Evolutionary conservation across 257 asterid genomes (phyloP), one percentile per base, ranked within the genome.

Genomic region (Handroanthus guayacan): DNA sequence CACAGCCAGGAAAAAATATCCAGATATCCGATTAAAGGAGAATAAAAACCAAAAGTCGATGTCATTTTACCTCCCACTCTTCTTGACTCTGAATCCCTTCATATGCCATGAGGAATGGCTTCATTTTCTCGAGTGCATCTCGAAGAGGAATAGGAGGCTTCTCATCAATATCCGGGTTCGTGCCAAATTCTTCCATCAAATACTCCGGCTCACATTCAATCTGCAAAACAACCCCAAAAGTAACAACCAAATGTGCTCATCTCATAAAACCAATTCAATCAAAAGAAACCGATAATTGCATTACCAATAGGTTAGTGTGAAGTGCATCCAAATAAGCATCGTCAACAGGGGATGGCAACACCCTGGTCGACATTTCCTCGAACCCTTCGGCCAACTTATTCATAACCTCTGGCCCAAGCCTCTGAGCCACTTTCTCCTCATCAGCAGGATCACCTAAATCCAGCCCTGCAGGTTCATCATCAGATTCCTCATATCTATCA

Each of bases 191-290:
- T 75, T 82, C 98, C 96, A 93, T 87, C 78, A 88, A 11, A 76
- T 75, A 95, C 89, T 95, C 99, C 0, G 95, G 97, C 47, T 93
- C 98, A 62, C 97, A 91, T 77, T 95, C 99, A 77, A 93, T 80
- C 99, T 94, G 89, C 74, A 80, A 58, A 75, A 14, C 16, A 62
- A 69, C 54, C 65, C 55, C 52, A 66, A 75, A 41, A 39, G 3
- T 56, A 62, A 20, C 56, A 37, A 71, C 20, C 74, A 63, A 69
- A 50, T 63, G 44, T 18, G 71, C 64, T 54, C 79, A 73, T 48
- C 75, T 54, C 79, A 62, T 11, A 17, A 1, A 65, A 39, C 63
- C 67, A 62, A 67, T 18, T 61, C 16, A 52, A 71, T 25, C 67
- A 64, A 55, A 69, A 6, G 13, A 75, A 75, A 60, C 5, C 68